These are phyloP conservation scores for Lactarius hatsudake DNA, from an alignment of 768 basidiomycete species.

Conservation along the genomic window DNA sequence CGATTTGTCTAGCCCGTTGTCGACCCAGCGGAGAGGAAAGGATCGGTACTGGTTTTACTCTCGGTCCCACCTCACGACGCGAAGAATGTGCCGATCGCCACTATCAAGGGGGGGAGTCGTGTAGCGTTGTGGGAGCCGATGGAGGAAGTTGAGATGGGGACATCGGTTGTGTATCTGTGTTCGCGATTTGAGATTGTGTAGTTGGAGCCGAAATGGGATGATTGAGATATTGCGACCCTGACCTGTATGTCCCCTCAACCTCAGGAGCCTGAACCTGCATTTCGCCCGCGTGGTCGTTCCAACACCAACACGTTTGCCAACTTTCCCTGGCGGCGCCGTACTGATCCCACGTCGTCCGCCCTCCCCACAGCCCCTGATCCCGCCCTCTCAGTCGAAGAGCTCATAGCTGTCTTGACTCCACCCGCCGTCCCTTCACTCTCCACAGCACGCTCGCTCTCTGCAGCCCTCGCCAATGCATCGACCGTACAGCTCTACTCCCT, in stretches of 20 bases:
- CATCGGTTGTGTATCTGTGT: conserved; percentile 9
- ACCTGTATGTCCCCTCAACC: conserved; percentile 29
- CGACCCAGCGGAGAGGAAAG: not conserved
- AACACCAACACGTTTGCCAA: conserved; percentile 44
- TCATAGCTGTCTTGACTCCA: conserved; percentile 46
- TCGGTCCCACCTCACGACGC: conserved; percentile 14
- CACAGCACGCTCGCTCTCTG: conserved; percentile 57
- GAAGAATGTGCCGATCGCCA: not conserved
- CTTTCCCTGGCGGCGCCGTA: conserved; percentile 39
- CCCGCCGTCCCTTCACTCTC: conserved; percentile 63
- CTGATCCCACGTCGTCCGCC: conserved; percentile 3
- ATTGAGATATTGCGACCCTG: too few relatives aligned
- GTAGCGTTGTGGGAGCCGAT: conserved; percentile 13
- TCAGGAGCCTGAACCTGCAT: conserved; percentile 32
- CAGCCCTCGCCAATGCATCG: conserved; percentile 53
- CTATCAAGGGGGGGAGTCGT: not conserved
- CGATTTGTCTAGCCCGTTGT: conserved; percentile 20
- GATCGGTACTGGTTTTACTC: conserved; percentile 7
- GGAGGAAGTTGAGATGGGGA: not conserved
- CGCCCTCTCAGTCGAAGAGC: conserved; percentile 41
- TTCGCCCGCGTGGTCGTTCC: conserved; percentile 40
- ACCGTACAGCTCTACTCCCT: conserved; percentile 41
- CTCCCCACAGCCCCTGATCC: conserved; percentile 34
- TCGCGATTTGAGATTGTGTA: conserved; percentile 9
- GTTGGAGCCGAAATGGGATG: too few relatives aligned